These are phyloP conservation scores for Biscogniauxia marginata DNA, from an alignment of 2,329 filamentous ascomycete species.

Conservation along the genomic window DNA sequence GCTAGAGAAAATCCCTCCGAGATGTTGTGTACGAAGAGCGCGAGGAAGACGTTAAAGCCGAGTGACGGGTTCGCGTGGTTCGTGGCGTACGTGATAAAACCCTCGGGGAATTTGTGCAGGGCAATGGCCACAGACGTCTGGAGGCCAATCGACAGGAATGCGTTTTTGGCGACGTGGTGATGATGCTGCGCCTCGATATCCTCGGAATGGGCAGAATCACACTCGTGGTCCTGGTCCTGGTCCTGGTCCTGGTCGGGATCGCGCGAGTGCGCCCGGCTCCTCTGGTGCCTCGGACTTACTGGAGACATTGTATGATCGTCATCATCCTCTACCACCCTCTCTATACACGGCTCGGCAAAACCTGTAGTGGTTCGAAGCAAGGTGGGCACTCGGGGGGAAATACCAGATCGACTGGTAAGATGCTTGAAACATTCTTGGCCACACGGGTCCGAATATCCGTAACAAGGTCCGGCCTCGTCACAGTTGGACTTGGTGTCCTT, in stretches of 20 bases:
- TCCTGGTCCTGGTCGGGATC: slow-evolving; percentile 36
- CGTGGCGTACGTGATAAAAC: slow-evolving; percentile 89
- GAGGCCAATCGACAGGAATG: slow-evolving; percentile 90
- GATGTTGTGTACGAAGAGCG: slow-evolving; percentile 97
- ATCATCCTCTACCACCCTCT: slow-evolving; percentile 29
- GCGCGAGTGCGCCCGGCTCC: slow-evolving; percentile 29
- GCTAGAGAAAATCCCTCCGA: slow-evolving; percentile 95
- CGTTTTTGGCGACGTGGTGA: slow-evolving; percentile 92
- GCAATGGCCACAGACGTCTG: slow-evolving; percentile 95
- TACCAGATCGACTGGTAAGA: slow-evolving; percentile 39
- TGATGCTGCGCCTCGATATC: slow-evolving; percentile 67
- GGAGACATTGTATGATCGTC: slow-evolving; percentile 19
- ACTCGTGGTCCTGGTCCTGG: slow-evolving; percentile 24
- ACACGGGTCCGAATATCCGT: slow-evolving; percentile 64
- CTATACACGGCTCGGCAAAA: slow-evolving; percentile 30
- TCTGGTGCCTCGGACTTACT: slow-evolving; percentile 24
- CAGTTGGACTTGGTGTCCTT: slow-evolving; percentile 64
- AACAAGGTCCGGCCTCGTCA: slow-evolving; percentile 60
- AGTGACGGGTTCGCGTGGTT: slow-evolving; percentile 92
- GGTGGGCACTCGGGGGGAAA: slow-evolving; percentile 35
- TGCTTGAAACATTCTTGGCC: slow-evolving; percentile 66
- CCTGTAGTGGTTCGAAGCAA: slow-evolving; percentile 44
- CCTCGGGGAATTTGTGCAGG: slow-evolving; percentile 89
- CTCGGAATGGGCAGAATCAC: slow-evolving; percentile 29
- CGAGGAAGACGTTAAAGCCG: slow-evolving; percentile 90